Evolutionary conservation across 495 filamentous ascomycete species (phyloP).

Genomic region (Annulohypoxylon bovei): DNA sequence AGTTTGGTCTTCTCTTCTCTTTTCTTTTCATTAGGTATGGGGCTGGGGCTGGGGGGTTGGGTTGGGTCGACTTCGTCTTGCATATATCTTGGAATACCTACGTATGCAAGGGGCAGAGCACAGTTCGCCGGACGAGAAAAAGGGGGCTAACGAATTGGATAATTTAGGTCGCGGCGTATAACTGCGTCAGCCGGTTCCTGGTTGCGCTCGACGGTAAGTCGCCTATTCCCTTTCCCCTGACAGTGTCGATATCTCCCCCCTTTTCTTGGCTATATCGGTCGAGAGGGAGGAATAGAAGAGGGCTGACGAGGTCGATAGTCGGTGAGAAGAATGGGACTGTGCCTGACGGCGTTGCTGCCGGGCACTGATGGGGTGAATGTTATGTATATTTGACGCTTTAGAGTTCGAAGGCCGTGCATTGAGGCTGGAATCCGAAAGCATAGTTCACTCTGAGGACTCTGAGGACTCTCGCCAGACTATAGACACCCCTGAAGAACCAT

Average conservation of each 20-base stretch:
- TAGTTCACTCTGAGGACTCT: too few relatives aligned
- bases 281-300: not conserved
- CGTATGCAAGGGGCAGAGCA: too few relatives aligned
- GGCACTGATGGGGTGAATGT: constrained; percentile 14
- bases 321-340: constrained; percentile 60
- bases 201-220: constrained; percentile 80
- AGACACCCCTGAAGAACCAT: not conserved
- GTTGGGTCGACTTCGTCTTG: too few relatives aligned
- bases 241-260: not conserved
- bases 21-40: not conserved
- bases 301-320: constrained; percentile 46
- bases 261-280: not conserved
- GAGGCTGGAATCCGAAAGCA: too few relatives aligned
- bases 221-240: not conserved
- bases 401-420: too few relatives aligned
- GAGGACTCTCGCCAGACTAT: too few relatives aligned
- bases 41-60: too few relatives aligned
- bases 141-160: constrained; percentile 7
- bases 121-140: not conserved
- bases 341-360: constrained; percentile 46
- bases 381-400: too few relatives aligned
- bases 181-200: constrained; percentile 85
- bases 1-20: constrained; percentile 30
- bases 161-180: constrained; percentile 73
- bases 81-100: too few relatives aligned